Percentiles rank a stretch among this genome's conserved stretches.
These are phyloP conservation scores for Aspergillus cavernicola DNA, from an alignment of 495 filamentous ascomycete genomes.

Conservation along the genomic window DNA sequence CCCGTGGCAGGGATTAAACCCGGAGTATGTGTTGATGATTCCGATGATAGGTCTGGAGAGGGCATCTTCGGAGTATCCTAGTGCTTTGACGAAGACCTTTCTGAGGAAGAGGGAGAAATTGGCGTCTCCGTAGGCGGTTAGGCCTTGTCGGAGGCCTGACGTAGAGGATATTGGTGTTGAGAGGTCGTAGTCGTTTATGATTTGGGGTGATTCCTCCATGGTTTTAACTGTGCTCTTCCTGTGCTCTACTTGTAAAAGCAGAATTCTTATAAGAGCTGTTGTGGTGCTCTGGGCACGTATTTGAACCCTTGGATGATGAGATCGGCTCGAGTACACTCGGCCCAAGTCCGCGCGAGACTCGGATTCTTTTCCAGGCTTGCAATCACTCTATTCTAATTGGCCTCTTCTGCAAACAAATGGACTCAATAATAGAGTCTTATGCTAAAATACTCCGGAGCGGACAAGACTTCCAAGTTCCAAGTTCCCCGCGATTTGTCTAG, in stretches of 20 bases:
- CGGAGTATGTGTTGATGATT: conserved; percentile 62
- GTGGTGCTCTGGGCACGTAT: background rate
- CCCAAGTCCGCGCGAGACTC: conserved; percentile 6
- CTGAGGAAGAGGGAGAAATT: conserved; percentile 68
- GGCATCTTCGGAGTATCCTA: conserved; percentile 64
- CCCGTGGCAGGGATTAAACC: conserved; percentile 66
- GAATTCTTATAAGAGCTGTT: too few relatives aligned
- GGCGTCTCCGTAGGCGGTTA: conserved; percentile 65
- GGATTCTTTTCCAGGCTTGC: conserved; percentile 15
- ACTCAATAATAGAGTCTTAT: background rate
- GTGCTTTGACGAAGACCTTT: conserved; percentile 67
- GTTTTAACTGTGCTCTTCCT: too few relatives aligned
- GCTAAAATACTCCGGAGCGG: too few relatives aligned
- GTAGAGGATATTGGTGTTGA: conserved; percentile 41
- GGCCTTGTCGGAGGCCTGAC: conserved; percentile 53
- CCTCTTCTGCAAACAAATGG: background rate
- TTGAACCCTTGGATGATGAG: conserved; percentile 1
- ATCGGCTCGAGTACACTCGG: conserved; percentile 7
- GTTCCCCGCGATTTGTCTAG: background rate
- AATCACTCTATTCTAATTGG: background rate
- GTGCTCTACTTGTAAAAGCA: too few relatives aligned
- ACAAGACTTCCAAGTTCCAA: background rate
- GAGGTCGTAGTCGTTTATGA: conserved; percentile 51
- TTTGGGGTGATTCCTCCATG: background rate
- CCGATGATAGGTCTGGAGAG: conserved; percentile 62